A percentile compares a stretch with the other conserved stretches of the same genome.
Evolutionary conservation across 2,329 filamentous ascomycete species (phyloP).

Genomic region (Ophiocordyceps camponoti-saundersi): DNA sequence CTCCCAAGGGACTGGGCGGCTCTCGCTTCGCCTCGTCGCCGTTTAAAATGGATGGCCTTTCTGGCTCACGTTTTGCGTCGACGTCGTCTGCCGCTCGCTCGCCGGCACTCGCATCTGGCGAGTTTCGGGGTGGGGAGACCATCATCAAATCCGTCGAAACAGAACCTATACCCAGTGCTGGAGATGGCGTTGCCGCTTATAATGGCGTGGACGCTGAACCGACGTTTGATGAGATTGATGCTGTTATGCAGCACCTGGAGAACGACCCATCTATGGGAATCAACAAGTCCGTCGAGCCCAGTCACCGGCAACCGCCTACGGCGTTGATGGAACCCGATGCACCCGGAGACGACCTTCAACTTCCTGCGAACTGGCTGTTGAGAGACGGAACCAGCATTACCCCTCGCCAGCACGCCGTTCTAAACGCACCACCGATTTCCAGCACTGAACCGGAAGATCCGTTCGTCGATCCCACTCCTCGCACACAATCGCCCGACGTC

Average conservation of each 20-base stretch:
- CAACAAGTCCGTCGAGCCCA: slow-evolving; percentile 38
- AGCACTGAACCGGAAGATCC: slow-evolving; percentile 45
- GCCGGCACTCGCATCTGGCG: slow-evolving; percentile 7
- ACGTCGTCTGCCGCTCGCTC: slow-evolving; percentile 15
- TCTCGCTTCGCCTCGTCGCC: slow-evolving; percentile 31
- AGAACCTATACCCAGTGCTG: slow-evolving; percentile 3
- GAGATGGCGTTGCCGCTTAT: background rate
- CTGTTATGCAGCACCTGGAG: slow-evolving; percentile 72
- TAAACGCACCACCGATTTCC: slow-evolving; percentile 21
- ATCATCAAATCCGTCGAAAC: slow-evolving; percentile 13
- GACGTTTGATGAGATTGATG: slow-evolving; percentile 76
- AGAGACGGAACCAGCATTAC: slow-evolving; percentile 62
- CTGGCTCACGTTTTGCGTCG: slow-evolving; percentile 26
- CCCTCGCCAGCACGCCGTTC: slow-evolving; percentile 35
- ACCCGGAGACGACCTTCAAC: slow-evolving; percentile 35
- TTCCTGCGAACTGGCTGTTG: slow-evolving; percentile 32
- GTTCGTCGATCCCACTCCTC: slow-evolving; percentile 35
- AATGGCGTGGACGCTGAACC: slow-evolving; percentile 17
- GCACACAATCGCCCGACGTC: slow-evolving; percentile 32
- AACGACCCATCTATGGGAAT: slow-evolving; percentile 58
- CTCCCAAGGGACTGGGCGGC: slow-evolving; percentile 19
- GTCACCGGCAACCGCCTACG: slow-evolving; percentile 20
- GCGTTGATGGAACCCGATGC: slow-evolving; percentile 17
- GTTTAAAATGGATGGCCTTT: slow-evolving; percentile 22
- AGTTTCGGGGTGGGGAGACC: slow-evolving; percentile 6